Evolutionary conservation across 1,284 basidiomycete genomes (phyloP), one percentile per base, ranked within the genome.

Genomic region (Papiliotrema nemorosa): DNA sequence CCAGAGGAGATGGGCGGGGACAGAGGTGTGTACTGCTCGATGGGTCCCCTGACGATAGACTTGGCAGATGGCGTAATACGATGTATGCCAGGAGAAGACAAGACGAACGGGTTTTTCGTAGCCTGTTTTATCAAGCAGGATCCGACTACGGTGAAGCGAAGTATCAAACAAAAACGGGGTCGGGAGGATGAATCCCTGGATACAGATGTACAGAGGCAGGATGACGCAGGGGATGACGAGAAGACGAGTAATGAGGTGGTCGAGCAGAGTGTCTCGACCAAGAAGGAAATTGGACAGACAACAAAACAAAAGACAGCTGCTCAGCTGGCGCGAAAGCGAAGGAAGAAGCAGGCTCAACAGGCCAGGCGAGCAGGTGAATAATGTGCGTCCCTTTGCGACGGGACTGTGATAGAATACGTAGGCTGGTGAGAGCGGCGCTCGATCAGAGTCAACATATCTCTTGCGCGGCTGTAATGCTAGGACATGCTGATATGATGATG

Each of bases 101-200:
- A 81, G 36, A 96, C 91, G 16, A 96, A 96, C 67, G 92, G 92
- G 0, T 97, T 96, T 77, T 96, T 96, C 62, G 90, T 97, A 20
- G 84, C 88, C 24, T 88, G 90, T 70, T 90, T 94, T 66, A 76
- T 64, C 12, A 44, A 58, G 26, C 48, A 38, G 12, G 44, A 33
- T 26, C 13, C 25, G 0, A 3, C 42, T 41, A 2, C 34, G 21
- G 40, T 3, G 36, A 48, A 20, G 49, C 51, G 24, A 49, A 54
- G 51, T 44, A 58, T 49, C 29, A 36, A 45, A 10, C 18, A 39
- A 38, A 14, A 24, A 16, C n/a, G 44, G 29, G n/a, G 21, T 20
- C 39, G 13, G 16, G 16, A 39, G 31, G 29, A 31, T 31, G 29
- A n/a, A n/a, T n/a, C 14, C 14, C 29, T 31, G 29, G 29, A 31